These are phyloP conservation scores for Monosporozyma aquatica DNA, from an alignment of 805 yeast genomes.

Conservation along the genomic window DNA sequence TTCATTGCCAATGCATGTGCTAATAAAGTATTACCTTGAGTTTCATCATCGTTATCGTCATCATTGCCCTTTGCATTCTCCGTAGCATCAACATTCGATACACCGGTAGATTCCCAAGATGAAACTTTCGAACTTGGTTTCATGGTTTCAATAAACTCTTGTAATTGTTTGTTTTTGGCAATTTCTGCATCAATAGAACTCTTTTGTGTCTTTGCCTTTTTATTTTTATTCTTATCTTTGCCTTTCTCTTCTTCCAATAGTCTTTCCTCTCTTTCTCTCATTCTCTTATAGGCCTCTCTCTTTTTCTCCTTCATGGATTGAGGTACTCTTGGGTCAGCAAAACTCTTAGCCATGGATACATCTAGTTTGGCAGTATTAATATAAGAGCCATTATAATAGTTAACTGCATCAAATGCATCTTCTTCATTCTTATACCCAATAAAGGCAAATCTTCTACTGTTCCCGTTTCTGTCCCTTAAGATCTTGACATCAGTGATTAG, in stretches of 20 bases:
- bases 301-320: slow-evolving; percentile 48
- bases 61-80: slow-evolving; percentile 23
- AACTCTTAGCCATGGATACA: slow-evolving; percentile 76
- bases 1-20: slow-evolving; percentile 35
- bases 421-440: slow-evolving; percentile 67
- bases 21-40: slow-evolving; percentile 29
- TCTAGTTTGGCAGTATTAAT: slow-evolving; percentile 74
- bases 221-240: slow-evolving; percentile 34
- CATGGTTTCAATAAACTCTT: slow-evolving; percentile 77
- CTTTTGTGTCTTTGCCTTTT: slow-evolving; percentile 21
- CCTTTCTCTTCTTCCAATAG: slow-evolving; percentile 36
- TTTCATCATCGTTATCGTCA: slow-evolving; percentile 27
- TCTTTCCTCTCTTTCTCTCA: slow-evolving; percentile 41
- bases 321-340: slow-evolving; percentile 77
- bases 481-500: slow-evolving; percentile 82
- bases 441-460: slow-evolving; percentile 87
- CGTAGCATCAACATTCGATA: slow-evolving; percentile 7
- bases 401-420: slow-evolving; percentile 74
- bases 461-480: slow-evolving; percentile 72
- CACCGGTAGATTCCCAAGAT: slow-evolving; percentile 51
- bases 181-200: slow-evolving; percentile 49
- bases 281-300: slow-evolving; percentile 40
- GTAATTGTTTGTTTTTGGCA: slow-evolving; percentile 53
- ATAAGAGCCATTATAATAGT: slow-evolving; percentile 65
- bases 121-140: slow-evolving; percentile 61